Percentiles rank a stretch among this genome's conserved stretches.
These are phyloP conservation scores for Rhodotorula sphaerocarpa DNA, from an alignment of 768 basidiomycete species.

Conservation along the genomic window DNA sequence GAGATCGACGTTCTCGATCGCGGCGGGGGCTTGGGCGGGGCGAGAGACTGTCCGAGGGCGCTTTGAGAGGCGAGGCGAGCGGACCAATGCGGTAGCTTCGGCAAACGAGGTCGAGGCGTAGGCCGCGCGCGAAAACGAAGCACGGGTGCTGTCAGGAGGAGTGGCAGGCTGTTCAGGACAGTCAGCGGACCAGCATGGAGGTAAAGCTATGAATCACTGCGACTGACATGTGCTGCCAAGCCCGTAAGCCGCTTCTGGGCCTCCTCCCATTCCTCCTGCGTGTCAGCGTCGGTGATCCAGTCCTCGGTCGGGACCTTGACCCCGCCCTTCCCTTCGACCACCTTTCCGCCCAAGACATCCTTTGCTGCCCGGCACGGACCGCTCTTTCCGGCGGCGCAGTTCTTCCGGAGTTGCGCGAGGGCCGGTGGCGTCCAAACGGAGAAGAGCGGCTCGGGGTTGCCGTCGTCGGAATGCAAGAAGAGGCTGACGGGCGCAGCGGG, in stretches of 20 bases:
- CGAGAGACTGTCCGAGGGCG: too few species aligned
- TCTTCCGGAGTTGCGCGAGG: slow-evolving; percentile 22
- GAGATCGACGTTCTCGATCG: too few species aligned
- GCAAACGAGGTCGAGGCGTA: too few species aligned
- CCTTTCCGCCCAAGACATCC: slow-evolving; percentile 23
- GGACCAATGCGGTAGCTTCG: too few species aligned
- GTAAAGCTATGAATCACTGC: too few species aligned
- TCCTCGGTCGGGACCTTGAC: slow-evolving; percentile 18
- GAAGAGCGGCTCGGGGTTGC: slow-evolving; percentile 35
- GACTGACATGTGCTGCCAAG: too few species aligned
- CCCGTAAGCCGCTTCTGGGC: not conserved
- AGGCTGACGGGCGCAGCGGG: slow-evolving; percentile 25
- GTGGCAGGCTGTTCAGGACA: too few species aligned
- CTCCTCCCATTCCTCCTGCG: slow-evolving; percentile 33
- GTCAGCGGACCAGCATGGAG: too few species aligned
- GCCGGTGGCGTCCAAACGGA: slow-evolving; percentile 34
- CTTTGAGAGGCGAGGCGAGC: too few species aligned
- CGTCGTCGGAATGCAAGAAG: slow-evolving; percentile 33
- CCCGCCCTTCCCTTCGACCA: slow-evolving; percentile 14
- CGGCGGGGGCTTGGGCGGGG: too few species aligned
- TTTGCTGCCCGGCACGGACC: slow-evolving; percentile 35
- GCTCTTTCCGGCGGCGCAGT: slow-evolving; percentile 28
- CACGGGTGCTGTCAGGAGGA: too few species aligned
- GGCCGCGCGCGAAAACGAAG: too few species aligned
- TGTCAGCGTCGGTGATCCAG: slow-evolving; percentile 34